Percentiles rank a stretch among this genome's conserved stretches.
Evolutionary conservation across 257 asterid genomes (phyloP).

Genomic region (Coffea canephora): DNA sequence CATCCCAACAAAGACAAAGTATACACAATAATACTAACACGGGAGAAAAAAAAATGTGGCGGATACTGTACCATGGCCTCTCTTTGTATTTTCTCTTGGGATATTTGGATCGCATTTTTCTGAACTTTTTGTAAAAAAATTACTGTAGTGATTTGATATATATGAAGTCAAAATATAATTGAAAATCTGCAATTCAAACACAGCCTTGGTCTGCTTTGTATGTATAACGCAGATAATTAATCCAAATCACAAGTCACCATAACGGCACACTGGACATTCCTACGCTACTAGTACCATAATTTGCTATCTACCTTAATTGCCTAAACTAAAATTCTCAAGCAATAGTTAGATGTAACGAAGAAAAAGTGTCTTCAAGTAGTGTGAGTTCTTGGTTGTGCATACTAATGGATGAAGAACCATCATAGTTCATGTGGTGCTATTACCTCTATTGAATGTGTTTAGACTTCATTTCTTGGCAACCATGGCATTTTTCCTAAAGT

Average conservation of each 20-base stretch:
- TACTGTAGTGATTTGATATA: too few species aligned
- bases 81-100: neutral
- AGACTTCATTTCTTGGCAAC: neutral
- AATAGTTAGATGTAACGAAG: neutral
- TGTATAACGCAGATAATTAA: neutral
- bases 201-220: neutral
- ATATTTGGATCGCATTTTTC: too few species aligned
- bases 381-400: neutral
- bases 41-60: neutral
- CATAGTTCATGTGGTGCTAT: neutral
- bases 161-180: too few species aligned
- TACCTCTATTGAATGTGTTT: neutral
- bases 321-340: neutral
- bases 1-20: constrained; percentile 30
- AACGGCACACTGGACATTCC: neutral
- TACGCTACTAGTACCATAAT: neutral
- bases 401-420: neutral
- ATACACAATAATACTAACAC: neutral
- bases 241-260: neutral
- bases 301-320: neutral
- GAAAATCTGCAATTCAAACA: too few species aligned
- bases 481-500: neutral
- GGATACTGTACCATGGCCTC: neutral
- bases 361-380: neutral
- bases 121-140: too few species aligned